Evolutionary conservation across 1,284 basidiomycete genomes (phyloP).

Genomic region (Marasmius tenuissimus): DNA sequence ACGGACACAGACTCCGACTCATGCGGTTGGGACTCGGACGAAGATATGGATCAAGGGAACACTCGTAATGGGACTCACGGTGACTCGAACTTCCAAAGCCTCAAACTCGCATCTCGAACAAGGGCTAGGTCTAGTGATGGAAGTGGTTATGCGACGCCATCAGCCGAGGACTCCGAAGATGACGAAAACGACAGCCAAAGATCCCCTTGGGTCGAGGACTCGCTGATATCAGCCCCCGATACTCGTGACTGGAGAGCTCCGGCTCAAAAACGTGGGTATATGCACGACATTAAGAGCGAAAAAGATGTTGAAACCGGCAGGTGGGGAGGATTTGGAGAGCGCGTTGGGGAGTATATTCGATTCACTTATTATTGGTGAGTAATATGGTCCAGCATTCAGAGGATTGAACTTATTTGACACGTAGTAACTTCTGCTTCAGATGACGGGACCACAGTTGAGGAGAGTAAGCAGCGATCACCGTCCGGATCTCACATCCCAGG

Average conservation of each 20-base stretch:
- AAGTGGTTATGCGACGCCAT: conserved; percentile 12
- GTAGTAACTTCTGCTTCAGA: background rate
- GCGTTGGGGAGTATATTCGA: conserved; percentile 10
- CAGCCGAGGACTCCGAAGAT: conserved; percentile 7
- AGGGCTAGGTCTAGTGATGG: background rate
- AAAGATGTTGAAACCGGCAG: conserved; percentile 4
- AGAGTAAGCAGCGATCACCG: no score
- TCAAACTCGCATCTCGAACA: conserved; percentile 4
- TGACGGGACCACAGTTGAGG: background rate
- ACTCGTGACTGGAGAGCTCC: conserved; percentile 12
- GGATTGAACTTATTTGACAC: background rate
- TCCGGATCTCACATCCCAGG: no score
- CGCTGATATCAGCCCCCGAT: conserved; percentile 43
- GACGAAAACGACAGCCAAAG: conserved; percentile 5
- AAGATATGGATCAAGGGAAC: background rate
- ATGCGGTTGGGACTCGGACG: background rate
- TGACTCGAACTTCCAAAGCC: background rate
- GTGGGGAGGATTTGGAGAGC: background rate
- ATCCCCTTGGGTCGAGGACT: conserved; percentile 42
- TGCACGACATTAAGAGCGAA: background rate
- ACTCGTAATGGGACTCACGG: background rate
- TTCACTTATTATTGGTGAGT: conserved; percentile 9
- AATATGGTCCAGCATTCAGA: background rate
- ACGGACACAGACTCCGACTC: conserved; percentile 13
- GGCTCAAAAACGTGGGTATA: conserved; percentile 16